These are phyloP conservation scores for Avena sativa DNA, from an alignment of 176 grass and related monocot genomes.

Conservation along the genomic window DNA sequence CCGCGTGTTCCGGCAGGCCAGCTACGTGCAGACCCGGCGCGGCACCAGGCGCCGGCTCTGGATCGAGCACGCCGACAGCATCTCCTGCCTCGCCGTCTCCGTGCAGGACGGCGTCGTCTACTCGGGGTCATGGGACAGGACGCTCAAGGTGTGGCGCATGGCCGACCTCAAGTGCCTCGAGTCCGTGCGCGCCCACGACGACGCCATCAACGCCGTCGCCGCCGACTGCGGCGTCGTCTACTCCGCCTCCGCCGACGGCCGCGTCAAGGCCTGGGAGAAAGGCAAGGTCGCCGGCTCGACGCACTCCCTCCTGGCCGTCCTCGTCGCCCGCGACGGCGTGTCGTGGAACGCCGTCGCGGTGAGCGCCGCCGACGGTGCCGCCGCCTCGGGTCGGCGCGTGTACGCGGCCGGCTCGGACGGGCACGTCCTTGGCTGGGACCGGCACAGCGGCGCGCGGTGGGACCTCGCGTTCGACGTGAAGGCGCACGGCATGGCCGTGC, in stretches of 20 bases:
- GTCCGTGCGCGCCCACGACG: constrained; percentile 91
- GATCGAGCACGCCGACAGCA: constrained; percentile 98
- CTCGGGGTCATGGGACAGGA: constrained; percentile 87
- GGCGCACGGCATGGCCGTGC: constrained; percentile 75
- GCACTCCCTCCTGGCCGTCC: constrained; percentile 59
- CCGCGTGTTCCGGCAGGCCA: constrained; percentile 65
- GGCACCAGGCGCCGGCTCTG: constrained; percentile 59
- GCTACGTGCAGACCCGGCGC: constrained; percentile 73
- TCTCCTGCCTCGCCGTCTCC: constrained; percentile 91
- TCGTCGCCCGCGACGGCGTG: constrained; percentile 60
- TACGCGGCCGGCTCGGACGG: constrained; percentile 82
- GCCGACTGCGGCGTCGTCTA: constrained; percentile 56
- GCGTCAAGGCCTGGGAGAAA: constrained; percentile 82
- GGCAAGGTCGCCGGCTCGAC: constrained; percentile 28
- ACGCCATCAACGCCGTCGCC: constrained; percentile 77
- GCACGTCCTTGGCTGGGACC: constrained; percentile 61
- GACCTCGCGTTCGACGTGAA: constrained; percentile 62
- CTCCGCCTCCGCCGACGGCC: constrained; percentile 81
- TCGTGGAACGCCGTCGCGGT: constrained; percentile 73
- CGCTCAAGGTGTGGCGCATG: constrained; percentile 86
- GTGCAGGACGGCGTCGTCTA: constrained; percentile 73
- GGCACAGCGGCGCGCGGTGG: constrained; percentile 52
- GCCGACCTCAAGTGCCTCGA: constrained; percentile 87
- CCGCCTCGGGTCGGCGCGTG: constrained; percentile 2
- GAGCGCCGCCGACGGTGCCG: constrained; percentile 10